phyloP scores from a whole-genome alignment of 148 eudicot genomes.

The Cornus controversa region DNA sequence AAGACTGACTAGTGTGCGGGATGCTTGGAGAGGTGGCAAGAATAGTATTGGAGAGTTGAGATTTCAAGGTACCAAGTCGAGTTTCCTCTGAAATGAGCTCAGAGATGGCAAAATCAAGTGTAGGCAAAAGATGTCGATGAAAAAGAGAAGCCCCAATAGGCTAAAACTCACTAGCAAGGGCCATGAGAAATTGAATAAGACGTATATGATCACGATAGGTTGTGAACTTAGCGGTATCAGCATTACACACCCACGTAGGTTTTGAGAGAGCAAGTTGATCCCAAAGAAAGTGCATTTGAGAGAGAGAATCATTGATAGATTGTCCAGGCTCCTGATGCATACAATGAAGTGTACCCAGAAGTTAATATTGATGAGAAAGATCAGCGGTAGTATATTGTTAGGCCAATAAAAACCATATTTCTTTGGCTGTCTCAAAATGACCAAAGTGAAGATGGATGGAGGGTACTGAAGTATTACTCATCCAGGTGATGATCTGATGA shows the following conservation, averaged over 20 bases:
- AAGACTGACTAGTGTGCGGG: too few relatives aligned
- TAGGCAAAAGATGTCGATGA: not conserved
- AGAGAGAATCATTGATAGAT: conserved; percentile 13
- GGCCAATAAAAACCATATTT: conserved; percentile 3
- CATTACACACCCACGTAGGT: not conserved
- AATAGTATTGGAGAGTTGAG: too few relatives aligned
- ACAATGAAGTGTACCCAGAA: not conserved
- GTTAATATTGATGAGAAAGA: conserved; percentile 14
- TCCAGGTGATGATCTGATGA: too few relatives aligned
- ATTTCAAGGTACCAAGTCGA: too few relatives aligned
- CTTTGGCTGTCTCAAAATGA: conserved; percentile 7
- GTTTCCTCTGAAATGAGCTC: too few relatives aligned
- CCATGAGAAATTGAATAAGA: conserved; percentile 5
- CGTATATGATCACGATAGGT: not conserved
- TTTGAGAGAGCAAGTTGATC: conserved; percentile 10
- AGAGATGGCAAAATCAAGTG: too few relatives aligned
- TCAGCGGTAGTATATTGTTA: conserved; percentile 4
- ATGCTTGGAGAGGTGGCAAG: too few relatives aligned
- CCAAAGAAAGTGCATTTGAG: too few relatives aligned
- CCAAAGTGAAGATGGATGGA: too few relatives aligned
- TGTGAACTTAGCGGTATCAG: not conserved
- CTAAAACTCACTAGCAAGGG: too few relatives aligned
- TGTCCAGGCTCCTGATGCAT: conserved; percentile 5
- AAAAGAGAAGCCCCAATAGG: conserved; percentile 1
- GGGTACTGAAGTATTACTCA: too few relatives aligned